Evolutionary conservation across 2,329 filamentous ascomycete species (phyloP).

Genomic region (Endoconidiophora laricicola): DNA sequence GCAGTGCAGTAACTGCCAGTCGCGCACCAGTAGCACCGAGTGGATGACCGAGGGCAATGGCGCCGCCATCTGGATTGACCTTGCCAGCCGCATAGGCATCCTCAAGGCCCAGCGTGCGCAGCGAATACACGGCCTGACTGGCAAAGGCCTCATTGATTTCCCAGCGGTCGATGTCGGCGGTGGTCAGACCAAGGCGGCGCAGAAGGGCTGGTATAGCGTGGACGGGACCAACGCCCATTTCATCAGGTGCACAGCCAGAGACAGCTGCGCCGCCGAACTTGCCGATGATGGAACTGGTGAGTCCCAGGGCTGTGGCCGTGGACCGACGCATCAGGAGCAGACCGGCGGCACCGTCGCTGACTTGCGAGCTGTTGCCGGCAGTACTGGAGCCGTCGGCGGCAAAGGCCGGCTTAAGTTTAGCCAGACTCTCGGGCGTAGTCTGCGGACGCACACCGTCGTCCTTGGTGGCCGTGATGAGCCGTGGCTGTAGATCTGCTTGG

Average conservation of each 20-base stretch:
- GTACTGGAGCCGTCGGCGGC: slow-evolving; percentile 57
- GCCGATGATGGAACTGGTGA: slow-evolving; percentile 54
- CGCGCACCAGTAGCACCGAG: slow-evolving; percentile 76
- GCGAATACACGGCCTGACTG: slow-evolving; percentile 51
- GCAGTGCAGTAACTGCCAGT: slow-evolving; percentile 55
- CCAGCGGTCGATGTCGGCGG: slow-evolving; percentile 63
- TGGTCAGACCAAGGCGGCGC: slow-evolving; percentile 46
- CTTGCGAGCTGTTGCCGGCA: slow-evolving; percentile 73
- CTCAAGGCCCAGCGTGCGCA: slow-evolving; percentile 53
- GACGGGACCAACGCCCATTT: slow-evolving; percentile 87
- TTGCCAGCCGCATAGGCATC: slow-evolving; percentile 25
- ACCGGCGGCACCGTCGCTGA: slow-evolving; percentile 76
- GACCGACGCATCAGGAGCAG: slow-evolving; percentile 71
- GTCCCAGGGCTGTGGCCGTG: slow-evolving; percentile 49
- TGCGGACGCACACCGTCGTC: slow-evolving; percentile 71
- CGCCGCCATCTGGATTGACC: slow-evolving; percentile 85
- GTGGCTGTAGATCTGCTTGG: neutral
- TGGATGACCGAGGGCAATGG: slow-evolving; percentile 86
- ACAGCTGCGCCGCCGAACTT: slow-evolving; percentile 66
- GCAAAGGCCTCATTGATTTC: slow-evolving; percentile 82
- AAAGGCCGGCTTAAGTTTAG: slow-evolving; percentile 75
- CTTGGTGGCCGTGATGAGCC: slow-evolving; percentile 46
- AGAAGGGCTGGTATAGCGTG: slow-evolving; percentile 73
- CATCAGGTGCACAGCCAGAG: slow-evolving; percentile 67
- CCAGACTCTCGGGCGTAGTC: slow-evolving; percentile 52